These are phyloP conservation scores for Sambucus nigra DNA, from an alignment of 129 eudicot genomes.

Conservation along the genomic window DNA sequence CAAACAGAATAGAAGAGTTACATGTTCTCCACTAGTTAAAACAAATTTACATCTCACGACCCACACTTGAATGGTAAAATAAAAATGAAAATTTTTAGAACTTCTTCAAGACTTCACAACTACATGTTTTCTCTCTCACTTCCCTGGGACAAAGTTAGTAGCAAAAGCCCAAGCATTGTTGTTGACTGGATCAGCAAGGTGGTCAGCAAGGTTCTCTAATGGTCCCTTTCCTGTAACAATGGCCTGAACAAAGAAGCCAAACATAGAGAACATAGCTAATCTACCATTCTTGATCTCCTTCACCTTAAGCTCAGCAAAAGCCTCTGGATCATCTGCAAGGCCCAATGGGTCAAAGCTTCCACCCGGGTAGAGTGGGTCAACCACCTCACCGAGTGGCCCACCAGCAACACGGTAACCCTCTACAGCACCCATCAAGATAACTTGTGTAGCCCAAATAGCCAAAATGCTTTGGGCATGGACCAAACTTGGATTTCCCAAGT, in stretches of 20 bases:
- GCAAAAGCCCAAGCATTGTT: slow-evolving; percentile 32
- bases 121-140: slow-evolving; percentile 6
- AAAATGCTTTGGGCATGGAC: slow-evolving; percentile 21
- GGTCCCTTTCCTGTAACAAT: slow-evolving; percentile 33
- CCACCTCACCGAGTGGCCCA: slow-evolving; percentile 27
- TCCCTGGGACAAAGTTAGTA: slow-evolving; percentile 32
- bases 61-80: background rate
- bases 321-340: slow-evolving; percentile 33
- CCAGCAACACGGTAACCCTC: slow-evolving; percentile 35
- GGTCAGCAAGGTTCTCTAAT: slow-evolving; percentile 29
- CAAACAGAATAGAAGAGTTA: background rate
- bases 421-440: slow-evolving; percentile 23
- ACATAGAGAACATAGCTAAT: slow-evolving; percentile 34
- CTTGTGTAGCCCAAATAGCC: slow-evolving; percentile 25
- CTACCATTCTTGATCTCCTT: slow-evolving; percentile 34
- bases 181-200: slow-evolving; percentile 25
- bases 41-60: background rate
- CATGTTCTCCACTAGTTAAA: background rate
- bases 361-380: slow-evolving; percentile 29
- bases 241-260: slow-evolving; percentile 33
- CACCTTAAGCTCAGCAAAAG: slow-evolving; percentile 29
- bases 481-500: slow-evolving; percentile 21
- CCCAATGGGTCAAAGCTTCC: slow-evolving; percentile 34
- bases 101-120: background rate
- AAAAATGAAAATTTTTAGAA: background rate